These are phyloP conservation scores for Psidium friedrichsthalianum DNA, from an alignment of 345 rosid genomes.

Conservation along the genomic window DNA sequence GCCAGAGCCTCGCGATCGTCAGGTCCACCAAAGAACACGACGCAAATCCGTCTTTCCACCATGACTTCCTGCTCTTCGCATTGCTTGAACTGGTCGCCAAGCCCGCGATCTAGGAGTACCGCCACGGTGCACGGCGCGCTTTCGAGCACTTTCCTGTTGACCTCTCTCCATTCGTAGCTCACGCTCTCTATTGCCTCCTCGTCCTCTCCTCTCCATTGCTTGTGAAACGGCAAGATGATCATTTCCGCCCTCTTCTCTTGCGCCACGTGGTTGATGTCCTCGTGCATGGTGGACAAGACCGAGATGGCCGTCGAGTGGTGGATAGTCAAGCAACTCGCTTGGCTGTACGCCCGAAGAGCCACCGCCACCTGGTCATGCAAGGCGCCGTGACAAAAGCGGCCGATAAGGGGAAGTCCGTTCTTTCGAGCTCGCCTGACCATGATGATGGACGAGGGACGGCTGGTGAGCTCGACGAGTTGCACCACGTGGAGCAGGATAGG, in stretches of 20 bases:
- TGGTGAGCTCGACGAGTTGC: slow-evolving; percentile 75
- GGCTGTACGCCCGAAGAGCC: slow-evolving; percentile 66
- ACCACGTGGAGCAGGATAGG: slow-evolving; percentile 49
- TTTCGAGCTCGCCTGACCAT: slow-evolving; percentile 53
- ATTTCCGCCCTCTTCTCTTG: slow-evolving; percentile 44
- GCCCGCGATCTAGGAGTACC: slow-evolving; percentile 74
- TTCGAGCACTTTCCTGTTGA: slow-evolving; percentile 56
- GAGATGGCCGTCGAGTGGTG: slow-evolving; percentile 59
- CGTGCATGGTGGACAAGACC: slow-evolving; percentile 53
- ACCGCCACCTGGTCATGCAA: slow-evolving; percentile 46
- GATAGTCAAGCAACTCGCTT: slow-evolving; percentile 46
- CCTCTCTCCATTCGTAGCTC: slow-evolving; percentile 69
- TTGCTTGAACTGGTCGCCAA: slow-evolving; percentile 26
- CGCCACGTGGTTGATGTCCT: slow-evolving; percentile 80
- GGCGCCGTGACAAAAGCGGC: slow-evolving; percentile 36
- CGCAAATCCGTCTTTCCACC: slow-evolving; percentile 34
- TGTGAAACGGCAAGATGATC: slow-evolving; percentile 71
- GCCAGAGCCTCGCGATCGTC: slow-evolving; percentile 77
- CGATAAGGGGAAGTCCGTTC: slow-evolving; percentile 64
- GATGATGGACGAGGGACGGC: slow-evolving; percentile 64
- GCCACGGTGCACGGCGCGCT: slow-evolving; percentile 67
- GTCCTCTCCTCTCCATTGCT: slow-evolving; percentile 40
- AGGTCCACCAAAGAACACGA: slow-evolving; percentile 65
- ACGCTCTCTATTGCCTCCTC: slow-evolving; percentile 26
- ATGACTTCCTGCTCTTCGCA: slow-evolving; percentile 4